phyloP scores from a whole-genome alignment of 2,329 filamentous ascomycete species.

The Zymoseptoria brevis region DNA sequence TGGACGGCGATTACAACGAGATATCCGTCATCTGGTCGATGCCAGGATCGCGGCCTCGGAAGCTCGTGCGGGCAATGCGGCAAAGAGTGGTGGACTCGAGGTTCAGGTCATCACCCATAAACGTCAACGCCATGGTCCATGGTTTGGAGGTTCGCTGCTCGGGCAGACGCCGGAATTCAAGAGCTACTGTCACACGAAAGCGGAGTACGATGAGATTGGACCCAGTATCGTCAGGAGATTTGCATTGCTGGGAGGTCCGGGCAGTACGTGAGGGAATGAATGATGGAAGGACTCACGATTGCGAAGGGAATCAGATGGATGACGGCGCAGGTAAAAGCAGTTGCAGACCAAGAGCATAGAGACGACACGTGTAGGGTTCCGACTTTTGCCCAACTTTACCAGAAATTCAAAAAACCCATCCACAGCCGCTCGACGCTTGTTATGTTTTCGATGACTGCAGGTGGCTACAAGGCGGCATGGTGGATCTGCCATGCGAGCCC shows the following conservation, averaged over 20 bases:
- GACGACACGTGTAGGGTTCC: background rate
- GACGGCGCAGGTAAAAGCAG: background rate
- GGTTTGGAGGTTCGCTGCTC: constrained; percentile 94
- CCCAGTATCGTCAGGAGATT: constrained; percentile 93
- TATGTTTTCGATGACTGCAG: too few relatives aligned
- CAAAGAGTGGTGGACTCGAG: constrained; percentile 86
- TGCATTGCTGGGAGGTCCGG: constrained; percentile 84
- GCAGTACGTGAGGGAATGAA: constrained; percentile 53
- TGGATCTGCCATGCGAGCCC: too few relatives aligned
- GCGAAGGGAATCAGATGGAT: background rate
- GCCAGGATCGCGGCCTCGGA: constrained; percentile 88
- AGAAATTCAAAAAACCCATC: background rate
- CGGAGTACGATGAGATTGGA: constrained; percentile 86
- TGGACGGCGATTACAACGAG: constrained; percentile 86
- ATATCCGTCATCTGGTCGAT: constrained; percentile 94
- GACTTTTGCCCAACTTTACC: background rate
- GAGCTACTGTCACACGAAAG: constrained; percentile 85
- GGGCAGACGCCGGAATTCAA: constrained; percentile 97
- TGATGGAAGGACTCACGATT: background rate
- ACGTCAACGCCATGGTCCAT: constrained; percentile 91
- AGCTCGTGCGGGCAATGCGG: constrained; percentile 72
- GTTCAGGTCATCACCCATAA: constrained; percentile 98
- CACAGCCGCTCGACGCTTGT: too few relatives aligned
- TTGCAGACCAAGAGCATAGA: background rate
- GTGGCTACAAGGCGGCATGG: too few relatives aligned